Evolutionary conservation across 345 rosid species (phyloP), one percentile per base, ranked within the genome.

Genomic region (Dipteronia dyeriana): DNA sequence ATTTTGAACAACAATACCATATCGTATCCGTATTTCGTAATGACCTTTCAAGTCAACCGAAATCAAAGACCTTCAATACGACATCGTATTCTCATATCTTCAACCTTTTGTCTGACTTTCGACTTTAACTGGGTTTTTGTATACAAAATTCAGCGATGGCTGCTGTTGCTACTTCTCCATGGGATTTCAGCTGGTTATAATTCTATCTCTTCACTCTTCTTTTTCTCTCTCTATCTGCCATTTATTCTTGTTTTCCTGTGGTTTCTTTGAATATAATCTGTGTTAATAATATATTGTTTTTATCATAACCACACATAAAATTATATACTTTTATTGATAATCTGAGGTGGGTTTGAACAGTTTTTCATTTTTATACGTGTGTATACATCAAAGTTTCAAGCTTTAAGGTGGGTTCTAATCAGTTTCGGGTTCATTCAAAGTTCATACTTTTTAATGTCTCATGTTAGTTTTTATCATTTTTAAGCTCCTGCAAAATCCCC

Each of bases 141-240:
- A 26, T 49, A 41, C 41, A 54, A 34, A 49, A 34, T 34, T 34
- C 38, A 53, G 19, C 16, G 5, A 73, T 70, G 79, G 75, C 68
- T 11, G 68, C 77, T 54, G 65, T 34, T 11, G 34, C 17, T 9
- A 70, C n/a, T 23, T 56, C 67, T 43, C 81, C 66, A 8, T 86
- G 92, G 94, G 91, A 87, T 63, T 92, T 87, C 72, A 88, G 86
- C 79, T 89, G 91, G 92, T 92, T 73, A 20, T 66, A 22, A 29
- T 61, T 23, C 71, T 65, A 51, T 57, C 47, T 79, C 11, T 45
- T 9, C 10, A 45, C 1, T 41, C 10, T 41, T 41, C 10, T 41
- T 41, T 41, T 20, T 47, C 62, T 61, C 66, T 59, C 9, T 31
- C 62, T 76, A 7, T 2, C 34, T 14, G 12, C 63, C 5, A n/a